These are phyloP conservation scores for Kluyveromyces lactis DNA, from an alignment of 805 yeast species.

Conservation along the genomic window DNA sequence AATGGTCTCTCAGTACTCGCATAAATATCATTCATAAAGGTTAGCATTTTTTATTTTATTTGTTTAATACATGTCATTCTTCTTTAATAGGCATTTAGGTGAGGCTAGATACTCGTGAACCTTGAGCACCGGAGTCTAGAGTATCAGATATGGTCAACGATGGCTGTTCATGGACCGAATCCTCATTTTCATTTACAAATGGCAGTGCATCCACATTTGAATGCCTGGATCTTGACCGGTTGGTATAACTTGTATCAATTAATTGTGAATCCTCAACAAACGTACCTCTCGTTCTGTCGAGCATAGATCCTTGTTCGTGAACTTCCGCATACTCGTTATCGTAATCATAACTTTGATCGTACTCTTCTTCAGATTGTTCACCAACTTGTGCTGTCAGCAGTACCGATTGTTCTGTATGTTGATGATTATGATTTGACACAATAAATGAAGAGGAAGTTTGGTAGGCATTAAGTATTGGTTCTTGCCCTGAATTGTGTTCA, in stretches of 20 bases:
- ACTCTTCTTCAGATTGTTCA: slow-evolving; percentile 2
- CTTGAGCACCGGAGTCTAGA: not conserved
- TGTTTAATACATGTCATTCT: not conserved
- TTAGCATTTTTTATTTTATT: not conserved
- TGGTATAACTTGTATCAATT: not conserved
- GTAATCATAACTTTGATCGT: slow-evolving; percentile 10
- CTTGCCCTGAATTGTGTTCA: not conserved
- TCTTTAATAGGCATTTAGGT: too few species aligned
- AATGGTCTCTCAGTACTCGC: not conserved
- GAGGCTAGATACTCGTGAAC: slow-evolving; percentile 2
- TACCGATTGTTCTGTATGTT: not conserved
- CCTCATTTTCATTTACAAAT: slow-evolving; percentile 2
- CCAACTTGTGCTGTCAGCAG: not conserved
- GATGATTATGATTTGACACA: not conserved
- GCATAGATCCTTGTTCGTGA: slow-evolving; percentile 7
- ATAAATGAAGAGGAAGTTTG: not conserved
- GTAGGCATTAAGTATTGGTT: not conserved
- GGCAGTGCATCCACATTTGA: not conserved
- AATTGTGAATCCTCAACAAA: slow-evolving; percentile 9
- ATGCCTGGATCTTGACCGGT: not conserved
- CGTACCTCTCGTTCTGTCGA: slow-evolving; percentile 5
- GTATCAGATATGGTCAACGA: slow-evolving; percentile 3
- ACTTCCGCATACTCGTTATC: slow-evolving; percentile 28
- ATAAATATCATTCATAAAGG: not conserved
- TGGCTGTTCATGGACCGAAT: slow-evolving; percentile 1